Conservation (phyloP, 2,329 filamentous ascomycete genomes). For the Cryphonectria japonica region DNA sequence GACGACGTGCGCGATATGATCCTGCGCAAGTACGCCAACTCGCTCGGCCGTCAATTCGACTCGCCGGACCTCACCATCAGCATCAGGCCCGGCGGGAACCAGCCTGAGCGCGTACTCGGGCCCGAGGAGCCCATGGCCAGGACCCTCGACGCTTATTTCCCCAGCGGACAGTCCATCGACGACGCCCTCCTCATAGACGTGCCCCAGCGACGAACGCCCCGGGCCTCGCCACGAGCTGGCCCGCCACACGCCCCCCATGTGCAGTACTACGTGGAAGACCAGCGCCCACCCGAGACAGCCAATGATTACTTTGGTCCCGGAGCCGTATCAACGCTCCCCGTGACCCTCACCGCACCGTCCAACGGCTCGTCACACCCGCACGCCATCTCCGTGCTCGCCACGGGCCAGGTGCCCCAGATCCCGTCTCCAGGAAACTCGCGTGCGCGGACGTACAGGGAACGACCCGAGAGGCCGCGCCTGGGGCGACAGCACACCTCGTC, state of each 20-base stretch:
- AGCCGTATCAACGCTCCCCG: conserved; percentile 46
- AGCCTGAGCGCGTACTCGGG: conserved; percentile 70
- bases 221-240: conserved; percentile 71
- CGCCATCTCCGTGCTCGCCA: conserved; percentile 75
- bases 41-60: conserved; percentile 85
- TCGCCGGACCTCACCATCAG: conserved; percentile 84
- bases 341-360: conserved; percentile 43
- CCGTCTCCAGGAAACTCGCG: conserved; percentile 78
- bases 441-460: conserved; percentile 58
- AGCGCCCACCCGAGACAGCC: conserved; percentile 67
- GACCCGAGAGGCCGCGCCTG: conserved; percentile 63
- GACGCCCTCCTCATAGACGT: conserved; percentile 93
- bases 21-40: conserved; percentile 90
- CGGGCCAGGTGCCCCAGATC: conserved; percentile 77
- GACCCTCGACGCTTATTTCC: conserved; percentile 80
- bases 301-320: conserved; percentile 83
- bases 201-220: conserved; percentile 74
- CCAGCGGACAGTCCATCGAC: conserved; percentile 82
- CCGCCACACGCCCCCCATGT: conserved; percentile 46
- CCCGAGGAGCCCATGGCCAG: conserved; percentile 84
- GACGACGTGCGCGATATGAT: conserved; percentile 95
- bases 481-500: conserved; percentile 79
- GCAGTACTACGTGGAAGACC: conserved; percentile 64
- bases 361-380: conserved; percentile 42
- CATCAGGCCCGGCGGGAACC: conserved; percentile 71